These are phyloP conservation scores for Cystobasidium onofrii DNA, from an alignment of 768 basidiomycete genomes.

Conservation along the genomic window DNA sequence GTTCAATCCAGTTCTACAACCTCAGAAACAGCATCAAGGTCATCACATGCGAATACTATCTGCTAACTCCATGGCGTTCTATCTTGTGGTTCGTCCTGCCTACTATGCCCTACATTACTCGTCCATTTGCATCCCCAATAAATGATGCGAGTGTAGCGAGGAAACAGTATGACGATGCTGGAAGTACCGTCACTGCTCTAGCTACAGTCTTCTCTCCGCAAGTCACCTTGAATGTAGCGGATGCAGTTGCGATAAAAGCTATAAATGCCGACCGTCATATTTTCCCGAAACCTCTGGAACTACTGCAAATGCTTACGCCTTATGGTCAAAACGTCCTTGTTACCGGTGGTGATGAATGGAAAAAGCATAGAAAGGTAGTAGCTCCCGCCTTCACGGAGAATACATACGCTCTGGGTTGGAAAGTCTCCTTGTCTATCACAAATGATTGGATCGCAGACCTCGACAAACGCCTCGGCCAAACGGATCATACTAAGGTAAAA, in stretches of 20 bases:
- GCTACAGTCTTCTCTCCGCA: not conserved
- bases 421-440: conserved; percentile 47
- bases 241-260: not conserved
- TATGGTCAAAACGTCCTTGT: conserved; percentile 53
- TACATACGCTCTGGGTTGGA: conserved; percentile 50
- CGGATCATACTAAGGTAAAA: too few relatives aligned
- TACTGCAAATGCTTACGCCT: conserved; percentile 37
- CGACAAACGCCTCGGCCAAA: conserved; percentile 44
- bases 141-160: not conserved
- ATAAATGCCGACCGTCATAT: not conserved
- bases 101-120: not conserved
- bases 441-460: conserved; percentile 47
- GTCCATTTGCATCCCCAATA: not conserved
- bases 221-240: not conserved
- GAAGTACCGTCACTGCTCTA: conserved; percentile 12
- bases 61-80: not conserved
- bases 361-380: conserved; percentile 50
- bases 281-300: conserved; percentile 25
- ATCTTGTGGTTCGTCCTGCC: not conserved
- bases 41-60: not conserved
- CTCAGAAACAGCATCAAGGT: not conserved
- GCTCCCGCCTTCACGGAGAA: conserved; percentile 50
- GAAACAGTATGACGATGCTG: not conserved
- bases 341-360: conserved; percentile 50
- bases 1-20: not conserved